Base-by-base conservation (phyloP, 306 rosid genomes). In the Lotus japonicus region DNA sequence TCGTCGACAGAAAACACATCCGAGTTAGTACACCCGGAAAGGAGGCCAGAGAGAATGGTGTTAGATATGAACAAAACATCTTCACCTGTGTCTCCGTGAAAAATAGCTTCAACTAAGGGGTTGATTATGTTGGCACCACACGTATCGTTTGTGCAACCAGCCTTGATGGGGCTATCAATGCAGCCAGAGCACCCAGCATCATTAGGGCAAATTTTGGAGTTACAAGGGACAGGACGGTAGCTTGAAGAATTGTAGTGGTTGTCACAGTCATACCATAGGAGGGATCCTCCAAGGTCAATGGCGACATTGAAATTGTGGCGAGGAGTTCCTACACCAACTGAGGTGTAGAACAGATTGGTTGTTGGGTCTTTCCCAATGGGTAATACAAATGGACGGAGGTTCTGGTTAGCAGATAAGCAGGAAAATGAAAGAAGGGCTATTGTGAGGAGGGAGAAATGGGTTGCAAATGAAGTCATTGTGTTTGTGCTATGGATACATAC, bases 111-210 rank as follows among this genome's bases (percentile, higher is more conserved):
- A 0, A 18, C 59, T 1, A 67, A 67, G 0, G 77, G 59, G 36
- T 68, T 76, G 5, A 10, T 0, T 4, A 66, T 6, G 50, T 16
- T 28, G 3, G 74, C 49, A 4, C 54, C 74, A 10, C 83, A 82
- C 0, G 77, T 73, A 16, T 57, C 15, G 11, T 77, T 51, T 3
- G 69, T 4, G 74, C 80, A 76, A 17, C 80, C 81, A 0, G 81
- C 73, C 18, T 55, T 71, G 3, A 41, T 48, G 10, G 46, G 38
- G n/a, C 54, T 60, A 0, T 28, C 36, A 31, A 4, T 14, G 48
- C 76, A 71, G 36, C 61, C 26, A 3, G 7, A 5, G 19, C 85
- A 76, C 0, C 4, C 44, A 2, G 51, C 0, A 28, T 0, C 5
- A 4, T 0, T 4, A 0, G 71, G 39, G 60, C 81, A 83, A 4